Conservation (phyloP, 2,329 filamentous ascomycete species). For the Colletotrichum sublineola region DNA sequence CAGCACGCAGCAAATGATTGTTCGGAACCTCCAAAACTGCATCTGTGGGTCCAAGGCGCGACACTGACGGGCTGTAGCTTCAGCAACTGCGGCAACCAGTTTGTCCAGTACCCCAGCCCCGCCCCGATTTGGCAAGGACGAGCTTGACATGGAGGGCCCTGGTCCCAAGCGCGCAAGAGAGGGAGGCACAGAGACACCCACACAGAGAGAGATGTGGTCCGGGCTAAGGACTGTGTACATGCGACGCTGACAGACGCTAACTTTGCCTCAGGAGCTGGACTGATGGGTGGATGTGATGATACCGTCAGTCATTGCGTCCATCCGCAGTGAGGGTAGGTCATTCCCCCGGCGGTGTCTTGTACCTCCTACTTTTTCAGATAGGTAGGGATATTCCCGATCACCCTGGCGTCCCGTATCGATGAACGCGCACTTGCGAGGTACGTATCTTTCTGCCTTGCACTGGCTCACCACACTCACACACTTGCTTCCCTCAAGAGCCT, state of each 20-base stretch:
- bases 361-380: neutral
- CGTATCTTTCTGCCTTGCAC: neutral
- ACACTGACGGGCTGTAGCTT: slow-evolving; percentile 27
- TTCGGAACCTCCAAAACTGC: neutral
- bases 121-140: slow-evolving; percentile 28
- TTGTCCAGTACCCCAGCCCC: neutral
- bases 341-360: neutral
- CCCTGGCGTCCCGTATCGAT: neutral
- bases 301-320: neutral
- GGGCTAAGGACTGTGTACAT: neutral
- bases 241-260: slow-evolving; percentile 19
- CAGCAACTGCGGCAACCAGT: slow-evolving; percentile 30
- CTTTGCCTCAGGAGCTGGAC: neutral
- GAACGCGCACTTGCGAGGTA: neutral
- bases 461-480: neutral
- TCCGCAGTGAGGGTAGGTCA: neutral
- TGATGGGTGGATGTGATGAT: neutral
- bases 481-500: slow-evolving; percentile 13
- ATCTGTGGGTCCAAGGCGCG: slow-evolving; percentile 17
- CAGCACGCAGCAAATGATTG: slow-evolving; percentile 8
- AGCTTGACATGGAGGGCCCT: slow-evolving; percentile 14
- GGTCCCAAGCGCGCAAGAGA: neutral
- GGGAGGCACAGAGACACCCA: neutral
- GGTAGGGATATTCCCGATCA: slow-evolving; percentile 1
- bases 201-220: neutral